A percentile compares a stretch with the other conserved stretches of the same genome.
phyloP scores from a whole-genome alignment of 768 basidiomycete genomes.

The Scleroderma citrinum region DNA sequence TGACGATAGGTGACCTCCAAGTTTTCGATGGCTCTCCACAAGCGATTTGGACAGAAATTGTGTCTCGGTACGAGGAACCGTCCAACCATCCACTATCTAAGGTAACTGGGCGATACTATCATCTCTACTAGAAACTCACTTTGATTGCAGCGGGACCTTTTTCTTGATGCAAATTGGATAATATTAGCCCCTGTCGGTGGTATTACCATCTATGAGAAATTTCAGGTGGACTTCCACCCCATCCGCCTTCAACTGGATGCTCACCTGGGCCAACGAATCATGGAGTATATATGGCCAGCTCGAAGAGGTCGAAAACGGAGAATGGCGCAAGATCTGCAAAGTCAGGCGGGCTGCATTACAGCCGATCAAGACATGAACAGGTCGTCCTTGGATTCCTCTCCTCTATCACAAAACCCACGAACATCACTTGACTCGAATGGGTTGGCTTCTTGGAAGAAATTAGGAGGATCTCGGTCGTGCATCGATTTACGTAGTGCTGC shows the following conservation, averaged over 20 bases:
- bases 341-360: slow-evolving; percentile 12
- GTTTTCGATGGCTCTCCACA: slow-evolving; percentile 82
- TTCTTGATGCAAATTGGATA: slow-evolving; percentile 74
- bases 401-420: slow-evolving; percentile 27
- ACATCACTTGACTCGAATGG: slow-evolving; percentile 28
- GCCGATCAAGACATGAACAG: slow-evolving; percentile 24
- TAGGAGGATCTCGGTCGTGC: slow-evolving; percentile 62
- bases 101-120: slow-evolving; percentile 32
- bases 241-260: slow-evolving; percentile 85
- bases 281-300: slow-evolving; percentile 85
- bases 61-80: slow-evolving; percentile 71
- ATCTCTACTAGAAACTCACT: slow-evolving; percentile 4
- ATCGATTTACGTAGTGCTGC: slow-evolving; percentile 55
- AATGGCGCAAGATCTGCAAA: neutral
- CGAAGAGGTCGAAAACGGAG: slow-evolving; percentile 33
- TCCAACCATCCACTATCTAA: slow-evolving; percentile 66
- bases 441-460: slow-evolving; percentile 39
- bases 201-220: slow-evolving; percentile 81
- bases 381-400: slow-evolving; percentile 49
- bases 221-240: slow-evolving; percentile 79
- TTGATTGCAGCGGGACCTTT: slow-evolving; percentile 52
- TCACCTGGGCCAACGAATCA: slow-evolving; percentile 68
- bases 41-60: slow-evolving; percentile 83
- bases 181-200: slow-evolving; percentile 89
- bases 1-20: slow-evolving; percentile 69